Conservation (phyloP, 352 stramenopile genomes). For the Elongisporangium anandrum region DNA sequence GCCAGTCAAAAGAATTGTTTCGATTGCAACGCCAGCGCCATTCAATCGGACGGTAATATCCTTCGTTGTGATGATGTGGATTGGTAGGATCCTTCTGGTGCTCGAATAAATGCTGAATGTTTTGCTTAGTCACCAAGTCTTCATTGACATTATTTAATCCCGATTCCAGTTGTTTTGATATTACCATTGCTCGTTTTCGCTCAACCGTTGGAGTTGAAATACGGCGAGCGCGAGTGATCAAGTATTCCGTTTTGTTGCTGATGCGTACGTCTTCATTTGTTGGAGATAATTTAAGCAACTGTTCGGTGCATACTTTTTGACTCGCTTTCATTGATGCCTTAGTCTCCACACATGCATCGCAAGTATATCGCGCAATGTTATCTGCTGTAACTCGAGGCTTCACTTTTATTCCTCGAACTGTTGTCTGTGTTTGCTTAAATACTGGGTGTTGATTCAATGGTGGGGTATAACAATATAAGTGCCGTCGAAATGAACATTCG, state of each 20-base stretch:
- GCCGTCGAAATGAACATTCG: constrained; percentile 43
- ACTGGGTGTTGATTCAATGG: constrained; percentile 58
- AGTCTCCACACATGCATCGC: background rate
- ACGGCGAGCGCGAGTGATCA: background rate
- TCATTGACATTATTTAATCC: no score
- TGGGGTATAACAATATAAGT: constrained; percentile 68
- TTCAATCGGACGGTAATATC: background rate
- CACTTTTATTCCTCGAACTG: background rate
- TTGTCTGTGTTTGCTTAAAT: constrained; percentile 4
- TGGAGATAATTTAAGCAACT: background rate
- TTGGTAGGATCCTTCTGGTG: background rate
- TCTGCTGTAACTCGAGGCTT: background rate
- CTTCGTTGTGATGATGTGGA: background rate
- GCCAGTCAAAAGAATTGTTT: background rate
- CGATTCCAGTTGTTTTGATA: background rate
- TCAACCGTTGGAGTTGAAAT: background rate
- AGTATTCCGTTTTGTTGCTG: background rate
- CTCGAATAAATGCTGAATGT: background rate
- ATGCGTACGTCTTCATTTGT: background rate
- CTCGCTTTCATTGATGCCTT: background rate
- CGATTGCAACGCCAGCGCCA: background rate
- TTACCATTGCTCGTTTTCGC: background rate
- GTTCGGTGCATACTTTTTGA: background rate
- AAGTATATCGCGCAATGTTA: background rate
- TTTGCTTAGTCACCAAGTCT: background rate